These are phyloP conservation scores for Fomitopsis palustris DNA, from an alignment of 1,284 basidiomycete species.

Conservation along the genomic window DNA sequence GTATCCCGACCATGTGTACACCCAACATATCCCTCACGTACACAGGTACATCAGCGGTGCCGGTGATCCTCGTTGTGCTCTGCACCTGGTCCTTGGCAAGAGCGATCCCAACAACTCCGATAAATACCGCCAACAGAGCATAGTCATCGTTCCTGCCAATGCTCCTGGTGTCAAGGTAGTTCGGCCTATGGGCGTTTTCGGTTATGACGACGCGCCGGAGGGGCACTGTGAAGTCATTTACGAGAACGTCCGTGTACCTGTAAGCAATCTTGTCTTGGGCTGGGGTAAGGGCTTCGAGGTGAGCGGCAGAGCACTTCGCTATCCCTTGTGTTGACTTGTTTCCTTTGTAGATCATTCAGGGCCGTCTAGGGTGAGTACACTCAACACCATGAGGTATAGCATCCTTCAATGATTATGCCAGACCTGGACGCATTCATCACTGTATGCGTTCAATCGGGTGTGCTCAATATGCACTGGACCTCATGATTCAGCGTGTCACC, in stretches of 20 bases:
- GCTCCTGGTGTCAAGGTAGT: constrained; percentile 86
- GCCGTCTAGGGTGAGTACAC: constrained; percentile 78
- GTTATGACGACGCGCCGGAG: constrained; percentile 93
- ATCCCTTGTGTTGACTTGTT: neutral
- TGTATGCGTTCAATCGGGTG: constrained; percentile 97
- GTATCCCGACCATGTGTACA: neutral
- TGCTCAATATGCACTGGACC: constrained; percentile 82
- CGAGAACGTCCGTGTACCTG: constrained; percentile 88
- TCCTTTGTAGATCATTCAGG: constrained; percentile 64
- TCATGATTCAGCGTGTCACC: constrained; percentile 90
- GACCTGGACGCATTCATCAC: constrained; percentile 95
- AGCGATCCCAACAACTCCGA: constrained; percentile 75
- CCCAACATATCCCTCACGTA: neutral
- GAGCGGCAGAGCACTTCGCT: neutral
- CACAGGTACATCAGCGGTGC: constrained; percentile 95
- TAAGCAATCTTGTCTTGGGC: constrained; percentile 82
- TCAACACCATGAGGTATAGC: neutral
- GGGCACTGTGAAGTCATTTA: constrained; percentile 96
- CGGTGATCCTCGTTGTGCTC: constrained; percentile 85
- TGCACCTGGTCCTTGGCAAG: constrained; percentile 95
- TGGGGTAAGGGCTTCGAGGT: constrained; percentile 95
- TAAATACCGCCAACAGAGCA: constrained; percentile 83
- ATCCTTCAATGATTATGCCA: constrained; percentile 22
- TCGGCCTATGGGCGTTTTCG: constrained; percentile 90
- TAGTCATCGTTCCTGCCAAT: constrained; percentile 90